These are phyloP conservation scores for Lycium ferocissimum DNA, from an alignment of 257 asterid genomes.

Conservation along the genomic window DNA sequence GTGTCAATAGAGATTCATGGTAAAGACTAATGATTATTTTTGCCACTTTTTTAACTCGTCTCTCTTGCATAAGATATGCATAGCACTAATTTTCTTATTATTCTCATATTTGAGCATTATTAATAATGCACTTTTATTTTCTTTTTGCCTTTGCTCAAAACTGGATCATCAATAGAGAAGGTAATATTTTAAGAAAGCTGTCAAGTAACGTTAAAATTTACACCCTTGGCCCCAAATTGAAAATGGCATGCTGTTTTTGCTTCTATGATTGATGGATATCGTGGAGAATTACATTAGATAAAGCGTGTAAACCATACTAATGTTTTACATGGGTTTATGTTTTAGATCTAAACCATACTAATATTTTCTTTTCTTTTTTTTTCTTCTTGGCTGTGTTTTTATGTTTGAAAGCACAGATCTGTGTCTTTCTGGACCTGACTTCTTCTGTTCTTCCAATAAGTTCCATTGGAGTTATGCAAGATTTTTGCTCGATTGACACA, in stretches of 20 bases:
- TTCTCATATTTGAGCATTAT: neutral
- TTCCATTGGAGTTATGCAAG: conserved; percentile 6
- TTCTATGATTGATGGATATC: neutral
- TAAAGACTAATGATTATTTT: neutral
- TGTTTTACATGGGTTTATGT: neutral
- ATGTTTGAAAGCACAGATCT: neutral
- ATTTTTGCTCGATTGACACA: neutral
- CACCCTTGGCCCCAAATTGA: conserved; percentile 17
- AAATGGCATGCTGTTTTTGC: neutral
- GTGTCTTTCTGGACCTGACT: conserved; percentile 19
- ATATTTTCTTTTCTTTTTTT: conserved; percentile 1
- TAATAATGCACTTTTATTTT: neutral
- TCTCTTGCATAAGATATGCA: conserved; percentile 8
- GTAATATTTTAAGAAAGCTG: neutral
- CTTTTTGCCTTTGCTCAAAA: neutral
- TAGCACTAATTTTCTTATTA: neutral
- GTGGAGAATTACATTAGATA: neutral
- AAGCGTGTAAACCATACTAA: neutral
- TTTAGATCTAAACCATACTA: neutral
- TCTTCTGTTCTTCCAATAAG: conserved; percentile 10
- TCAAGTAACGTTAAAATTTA: neutral
- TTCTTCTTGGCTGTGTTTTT: neutral
- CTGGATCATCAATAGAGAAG: neutral
- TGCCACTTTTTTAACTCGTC: neutral
- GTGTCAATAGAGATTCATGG: neutral